phyloP scores from a whole-genome alignment of 2,329 filamentous ascomycete genomes.

The Trichoderma koningii region DNA sequence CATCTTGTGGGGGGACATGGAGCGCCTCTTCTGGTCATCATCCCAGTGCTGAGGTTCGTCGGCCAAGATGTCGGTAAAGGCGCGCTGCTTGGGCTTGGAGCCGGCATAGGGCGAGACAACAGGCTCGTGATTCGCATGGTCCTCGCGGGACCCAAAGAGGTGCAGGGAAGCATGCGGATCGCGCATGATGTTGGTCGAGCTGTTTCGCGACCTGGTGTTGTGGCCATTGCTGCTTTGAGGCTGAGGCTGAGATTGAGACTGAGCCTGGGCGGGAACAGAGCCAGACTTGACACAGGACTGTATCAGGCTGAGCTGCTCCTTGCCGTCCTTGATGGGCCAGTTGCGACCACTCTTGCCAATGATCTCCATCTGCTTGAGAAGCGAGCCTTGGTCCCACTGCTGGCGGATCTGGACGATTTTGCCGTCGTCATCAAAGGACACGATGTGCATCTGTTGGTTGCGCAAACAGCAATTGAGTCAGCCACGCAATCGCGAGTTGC shows the following conservation, averaged over 20 bases:
- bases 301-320: slow-evolving; percentile 80
- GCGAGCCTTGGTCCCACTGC: slow-evolving; percentile 91
- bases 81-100: slow-evolving; percentile 64
- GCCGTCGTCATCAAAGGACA: slow-evolving; percentile 73
- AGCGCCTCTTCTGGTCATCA: slow-evolving; percentile 53
- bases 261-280: slow-evolving; percentile 37
- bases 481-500: not conserved
- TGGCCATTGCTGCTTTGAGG: slow-evolving; percentile 34
- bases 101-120: slow-evolving; percentile 64
- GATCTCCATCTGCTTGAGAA: slow-evolving; percentile 90
- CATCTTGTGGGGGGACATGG: slow-evolving; percentile 51
- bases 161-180: slow-evolving; percentile 72
- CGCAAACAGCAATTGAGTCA: slow-evolving; percentile 27
- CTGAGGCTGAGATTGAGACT: slow-evolving; percentile 26
- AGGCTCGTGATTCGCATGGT: slow-evolving; percentile 54
- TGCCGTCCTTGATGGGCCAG: slow-evolving; percentile 90
- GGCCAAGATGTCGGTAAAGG: slow-evolving; percentile 71
- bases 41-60: slow-evolving; percentile 50
- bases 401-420: slow-evolving; percentile 87
- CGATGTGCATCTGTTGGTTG: slow-evolving; percentile 72
- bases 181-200: slow-evolving; percentile 57
- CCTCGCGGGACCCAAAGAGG: slow-evolving; percentile 71
- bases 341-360: slow-evolving; percentile 88
- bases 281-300: slow-evolving; percentile 59
- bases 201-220: slow-evolving; percentile 49